Evolutionary conservation across 2,329 filamentous ascomycete species (phyloP).

Genomic region (Intubia oerlemansii): DNA sequence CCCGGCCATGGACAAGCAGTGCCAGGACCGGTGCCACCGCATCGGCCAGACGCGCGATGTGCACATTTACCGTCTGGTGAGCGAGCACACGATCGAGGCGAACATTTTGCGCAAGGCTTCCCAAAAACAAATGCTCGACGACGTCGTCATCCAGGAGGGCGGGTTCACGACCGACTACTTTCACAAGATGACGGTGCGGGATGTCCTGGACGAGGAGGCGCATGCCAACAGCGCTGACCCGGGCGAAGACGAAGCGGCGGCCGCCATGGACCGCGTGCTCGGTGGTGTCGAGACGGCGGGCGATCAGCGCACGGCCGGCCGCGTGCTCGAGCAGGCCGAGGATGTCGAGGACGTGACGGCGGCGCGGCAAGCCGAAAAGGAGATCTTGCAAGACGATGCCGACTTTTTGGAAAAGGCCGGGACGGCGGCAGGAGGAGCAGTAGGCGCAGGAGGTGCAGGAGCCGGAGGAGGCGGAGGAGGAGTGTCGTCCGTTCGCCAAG

Average conservation of each 20-base stretch:
- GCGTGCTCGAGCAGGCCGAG: constrained; percentile 72
- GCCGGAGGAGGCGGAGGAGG: too few species aligned
- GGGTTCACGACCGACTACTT: constrained; percentile 96
- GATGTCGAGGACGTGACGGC: constrained; percentile 82
- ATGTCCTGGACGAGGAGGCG: constrained; percentile 29
- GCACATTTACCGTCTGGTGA: constrained; percentile 88
- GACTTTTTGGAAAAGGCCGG: constrained; percentile 53
- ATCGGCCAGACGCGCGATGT: constrained; percentile 96
- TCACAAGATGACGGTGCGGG: constrained; percentile 51
- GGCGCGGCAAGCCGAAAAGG: constrained; percentile 70
- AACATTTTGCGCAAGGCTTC: constrained; percentile 94
- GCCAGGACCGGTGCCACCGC: constrained; percentile 88
- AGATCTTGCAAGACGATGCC: constrained; percentile 67
- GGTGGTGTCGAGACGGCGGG: constrained; percentile 36
- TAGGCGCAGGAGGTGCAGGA: constrained; percentile 27
- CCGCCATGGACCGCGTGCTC: constrained; percentile 71
- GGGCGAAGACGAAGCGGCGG: constrained; percentile 50
- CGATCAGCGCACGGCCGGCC: constrained; percentile 39
- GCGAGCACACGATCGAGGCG: constrained; percentile 88
- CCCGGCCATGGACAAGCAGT: constrained; percentile 98
- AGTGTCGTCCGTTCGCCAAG: constrained; percentile 26
- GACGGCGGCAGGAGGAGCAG: constrained; percentile 15
- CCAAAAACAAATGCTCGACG: constrained; percentile 93
- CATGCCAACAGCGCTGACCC: constrained; percentile 20
- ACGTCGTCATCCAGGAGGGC: constrained; percentile 95